phyloP scores from a whole-genome alignment of 2,329 filamentous ascomycete genomes.

The Alternaria brassicicola region DNA sequence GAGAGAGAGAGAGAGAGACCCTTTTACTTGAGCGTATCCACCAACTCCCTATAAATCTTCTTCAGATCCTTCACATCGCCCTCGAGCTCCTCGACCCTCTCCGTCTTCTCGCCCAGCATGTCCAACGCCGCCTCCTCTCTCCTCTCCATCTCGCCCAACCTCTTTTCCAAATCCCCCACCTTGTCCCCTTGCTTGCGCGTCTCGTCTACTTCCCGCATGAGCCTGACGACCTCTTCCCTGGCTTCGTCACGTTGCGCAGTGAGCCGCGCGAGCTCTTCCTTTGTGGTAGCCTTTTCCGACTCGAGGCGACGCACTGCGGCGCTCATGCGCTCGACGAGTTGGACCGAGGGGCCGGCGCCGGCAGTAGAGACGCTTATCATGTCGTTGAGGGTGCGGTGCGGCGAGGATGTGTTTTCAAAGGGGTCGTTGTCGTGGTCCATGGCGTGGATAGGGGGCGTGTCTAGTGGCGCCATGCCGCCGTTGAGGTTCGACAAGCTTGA shows the following conservation, averaged over 20 bases:
- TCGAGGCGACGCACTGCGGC: constrained; percentile 89
- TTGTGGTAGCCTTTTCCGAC: constrained; percentile 85
- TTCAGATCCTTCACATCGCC: constrained; percentile 93
- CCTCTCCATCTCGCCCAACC: constrained; percentile 71
- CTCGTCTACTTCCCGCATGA: constrained; percentile 86
- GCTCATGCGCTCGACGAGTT: constrained; percentile 95
- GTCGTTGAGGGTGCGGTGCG: constrained; percentile 70
- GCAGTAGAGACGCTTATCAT: constrained; percentile 89
- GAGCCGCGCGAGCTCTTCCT: constrained; percentile 83
- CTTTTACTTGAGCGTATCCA: constrained; percentile 10
- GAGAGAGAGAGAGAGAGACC: too few species aligned
- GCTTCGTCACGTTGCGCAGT: constrained; percentile 89
- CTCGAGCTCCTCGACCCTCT: constrained; percentile 87
- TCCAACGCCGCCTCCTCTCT: constrained; percentile 91
- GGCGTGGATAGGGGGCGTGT: constrained; percentile 56
- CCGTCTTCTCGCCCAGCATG: constrained; percentile 96
- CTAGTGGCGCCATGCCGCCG: constrained; percentile 40
- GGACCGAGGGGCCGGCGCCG: constrained; percentile 88
- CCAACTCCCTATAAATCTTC: constrained; percentile 89
- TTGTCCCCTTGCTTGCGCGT: constrained; percentile 66
- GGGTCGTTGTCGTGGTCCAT: constrained; percentile 54
- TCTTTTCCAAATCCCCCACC: constrained; percentile 69
- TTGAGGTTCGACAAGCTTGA: constrained; percentile 45
- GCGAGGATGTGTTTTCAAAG: constrained; percentile 64
- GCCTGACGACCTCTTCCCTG: constrained; percentile 82